Conservation (phyloP, 345 rosid species). For the Eucalyptus victrix region DNA sequence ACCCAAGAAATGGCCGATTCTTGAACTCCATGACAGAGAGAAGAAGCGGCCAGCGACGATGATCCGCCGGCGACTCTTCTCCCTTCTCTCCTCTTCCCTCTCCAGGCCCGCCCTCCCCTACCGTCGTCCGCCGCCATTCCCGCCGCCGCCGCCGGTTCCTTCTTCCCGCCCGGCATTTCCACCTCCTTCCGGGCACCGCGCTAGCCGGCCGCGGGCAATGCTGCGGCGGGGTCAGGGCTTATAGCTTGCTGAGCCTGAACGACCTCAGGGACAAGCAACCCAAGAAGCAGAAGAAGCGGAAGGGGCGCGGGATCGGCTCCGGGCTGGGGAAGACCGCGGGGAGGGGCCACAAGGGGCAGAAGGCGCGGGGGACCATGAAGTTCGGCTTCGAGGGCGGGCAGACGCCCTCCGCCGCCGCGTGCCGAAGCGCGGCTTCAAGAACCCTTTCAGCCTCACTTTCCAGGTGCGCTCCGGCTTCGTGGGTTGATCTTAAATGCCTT, state of each 20-base stretch:
- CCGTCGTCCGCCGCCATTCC: background rate
- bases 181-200: background rate
- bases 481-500: background rate
- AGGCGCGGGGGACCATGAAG: constrained; percentile 74
- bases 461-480: constrained; percentile 29
- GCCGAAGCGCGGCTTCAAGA: constrained; percentile 92
- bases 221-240: constrained; percentile 27
- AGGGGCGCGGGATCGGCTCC: constrained; percentile 97
- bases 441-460: constrained; percentile 80
- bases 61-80: constrained; percentile 34
- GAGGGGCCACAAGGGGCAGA: constrained; percentile 96
- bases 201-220: background rate
- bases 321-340: constrained; percentile 98
- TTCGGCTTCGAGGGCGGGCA: constrained; percentile 98
- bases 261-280: constrained; percentile 79
- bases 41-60: background rate
- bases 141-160: background rate
- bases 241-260: constrained; percentile 69
- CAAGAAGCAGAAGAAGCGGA: constrained; percentile 90
- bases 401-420: constrained; percentile 88
- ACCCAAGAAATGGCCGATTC: background rate
- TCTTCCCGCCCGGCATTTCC: background rate
- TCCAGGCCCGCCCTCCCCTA: background rate
- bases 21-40: background rate
- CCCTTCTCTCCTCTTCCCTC: constrained; percentile 25